phyloP scores from a whole-genome alignment of 2,329 filamentous ascomycete genomes.

The Rosellinia necatrix region DNA sequence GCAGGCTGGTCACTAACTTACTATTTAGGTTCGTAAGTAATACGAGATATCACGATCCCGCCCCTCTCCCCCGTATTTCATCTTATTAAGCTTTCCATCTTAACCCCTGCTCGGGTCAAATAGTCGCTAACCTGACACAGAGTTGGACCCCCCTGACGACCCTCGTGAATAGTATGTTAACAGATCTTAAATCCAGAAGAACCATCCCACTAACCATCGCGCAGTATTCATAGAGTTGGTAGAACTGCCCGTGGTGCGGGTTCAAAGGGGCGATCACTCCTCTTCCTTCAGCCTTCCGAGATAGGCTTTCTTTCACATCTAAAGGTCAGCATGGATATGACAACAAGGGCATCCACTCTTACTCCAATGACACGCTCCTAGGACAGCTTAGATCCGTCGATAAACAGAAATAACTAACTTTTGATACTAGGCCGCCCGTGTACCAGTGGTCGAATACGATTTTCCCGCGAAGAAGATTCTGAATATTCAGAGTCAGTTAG shows the following conservation, averaged over 20 bases:
- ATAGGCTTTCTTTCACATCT: constrained; percentile 91
- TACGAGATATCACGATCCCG: not conserved
- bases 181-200: too few relatives aligned
- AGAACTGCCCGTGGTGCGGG: constrained; percentile 87
- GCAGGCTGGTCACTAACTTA: constrained; percentile 4
- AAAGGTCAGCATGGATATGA: constrained; percentile 59
- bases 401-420: not conserved
- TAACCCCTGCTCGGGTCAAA: too few relatives aligned
- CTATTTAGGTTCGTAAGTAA: constrained; percentile 24
- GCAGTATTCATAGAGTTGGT: constrained; percentile 76
- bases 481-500: constrained; percentile 87
- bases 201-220: constrained; percentile 82
- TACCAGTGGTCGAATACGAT: constrained; percentile 95
- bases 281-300: constrained; percentile 92
- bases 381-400: not conserved
- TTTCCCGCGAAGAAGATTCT: constrained; percentile 91
- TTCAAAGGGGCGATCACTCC: constrained; percentile 82
- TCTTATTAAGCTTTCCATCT: not conserved
- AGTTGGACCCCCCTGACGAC: not conserved
- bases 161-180: constrained; percentile 1
- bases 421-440: constrained; percentile 63
- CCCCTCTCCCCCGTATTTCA: not conserved
- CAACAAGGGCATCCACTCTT: too few relatives aligned
- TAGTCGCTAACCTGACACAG: too few relatives aligned
- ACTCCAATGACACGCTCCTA: not conserved